Evolutionary conservation across 2,329 filamentous ascomycete species (phyloP).

Genomic region (Amylocarpus encephaloides): DNA sequence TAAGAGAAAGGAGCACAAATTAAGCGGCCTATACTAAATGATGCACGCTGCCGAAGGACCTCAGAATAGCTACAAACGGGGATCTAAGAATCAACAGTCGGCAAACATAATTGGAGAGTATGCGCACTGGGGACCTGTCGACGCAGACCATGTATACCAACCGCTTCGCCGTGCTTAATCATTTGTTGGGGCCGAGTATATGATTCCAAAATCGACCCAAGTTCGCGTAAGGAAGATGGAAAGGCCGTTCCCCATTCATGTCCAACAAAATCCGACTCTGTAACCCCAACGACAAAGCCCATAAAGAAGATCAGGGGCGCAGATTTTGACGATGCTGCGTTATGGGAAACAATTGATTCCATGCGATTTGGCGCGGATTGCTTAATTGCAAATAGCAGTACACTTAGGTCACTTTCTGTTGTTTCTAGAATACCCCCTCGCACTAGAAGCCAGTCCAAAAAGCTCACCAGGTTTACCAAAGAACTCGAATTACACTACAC

Average conservation of each 20-base stretch:
- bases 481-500: constrained; percentile 39
- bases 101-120: constrained; percentile 8
- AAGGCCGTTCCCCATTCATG: background rate
- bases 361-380: constrained; percentile 4
- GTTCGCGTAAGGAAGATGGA: background rate
- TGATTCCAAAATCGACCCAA: constrained; percentile 20
- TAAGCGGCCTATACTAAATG: constrained; percentile 15
- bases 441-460: constrained; percentile 39
- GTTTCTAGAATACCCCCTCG: constrained; percentile 32
- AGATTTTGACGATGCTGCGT: background rate
- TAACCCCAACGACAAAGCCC: background rate
- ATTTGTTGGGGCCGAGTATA: constrained; percentile 9
- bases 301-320: background rate
- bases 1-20: constrained; percentile 1
- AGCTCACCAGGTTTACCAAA: constrained; percentile 37
- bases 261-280: background rate
- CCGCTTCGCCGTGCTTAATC: background rate
- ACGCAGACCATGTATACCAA: constrained; percentile 9
- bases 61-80: background rate
- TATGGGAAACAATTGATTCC: constrained; percentile 6
- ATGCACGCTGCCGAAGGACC: constrained; percentile 21
- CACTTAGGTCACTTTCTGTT: constrained; percentile 16
- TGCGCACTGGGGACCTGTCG: constrained; percentile 16
- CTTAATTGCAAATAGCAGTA: constrained; percentile 3
- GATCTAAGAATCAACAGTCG: background rate